Base-by-base conservation (phyloP, 768 basidiomycete genomes). In the Phaeotremella fagi region DNA sequence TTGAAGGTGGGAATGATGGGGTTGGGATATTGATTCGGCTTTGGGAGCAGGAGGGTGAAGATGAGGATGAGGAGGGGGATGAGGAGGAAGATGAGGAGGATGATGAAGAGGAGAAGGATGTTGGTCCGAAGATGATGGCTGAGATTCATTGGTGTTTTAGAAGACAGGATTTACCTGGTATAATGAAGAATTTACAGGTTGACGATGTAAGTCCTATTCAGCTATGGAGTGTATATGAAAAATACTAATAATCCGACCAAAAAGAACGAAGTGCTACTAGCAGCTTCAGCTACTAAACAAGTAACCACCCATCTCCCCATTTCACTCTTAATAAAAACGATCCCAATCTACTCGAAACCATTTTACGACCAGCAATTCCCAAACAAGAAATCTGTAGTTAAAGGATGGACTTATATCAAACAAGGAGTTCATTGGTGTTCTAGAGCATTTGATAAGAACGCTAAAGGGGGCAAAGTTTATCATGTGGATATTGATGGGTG, bases 141-240 rank as follows among this genome's bases (percentile, higher is more conserved):
- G 65, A 70, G 47, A 58, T 74, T 15, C 66, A 72, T 50, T 74
- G 72, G 72, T 70, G 62, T 50, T 74, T 72, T 47, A 50, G 72
- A 12, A 59, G 63, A 50, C 35, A 58, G 35, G 72, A 74, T 51
- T 50, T 74, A 23, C 72, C 72, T 2, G 57, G 68, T 5, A 57
- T 71, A 12, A 74, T 72, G 70, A 66, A 69, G 52, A 62, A 64
- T 48, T 52, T 71, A 33, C 41, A 56, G 20, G 55, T 74, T 22
- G 60, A 60, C 36, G 72, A 74, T 49, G 72, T 74, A 56, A 64
- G 72, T 65, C 20, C 6, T 15, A 23, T 20, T 14, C 33, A 22
- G n/a, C n/a, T 18, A 36, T 42, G 18, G 11, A 48, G 25, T 42
- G 20, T 15, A 29, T n/a, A 9, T 50, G 15, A 7, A 22, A 41